These are phyloP conservation scores for Clarireedia hainanense DNA, from an alignment of 2,329 filamentous ascomycete genomes.

Conservation along the genomic window DNA sequence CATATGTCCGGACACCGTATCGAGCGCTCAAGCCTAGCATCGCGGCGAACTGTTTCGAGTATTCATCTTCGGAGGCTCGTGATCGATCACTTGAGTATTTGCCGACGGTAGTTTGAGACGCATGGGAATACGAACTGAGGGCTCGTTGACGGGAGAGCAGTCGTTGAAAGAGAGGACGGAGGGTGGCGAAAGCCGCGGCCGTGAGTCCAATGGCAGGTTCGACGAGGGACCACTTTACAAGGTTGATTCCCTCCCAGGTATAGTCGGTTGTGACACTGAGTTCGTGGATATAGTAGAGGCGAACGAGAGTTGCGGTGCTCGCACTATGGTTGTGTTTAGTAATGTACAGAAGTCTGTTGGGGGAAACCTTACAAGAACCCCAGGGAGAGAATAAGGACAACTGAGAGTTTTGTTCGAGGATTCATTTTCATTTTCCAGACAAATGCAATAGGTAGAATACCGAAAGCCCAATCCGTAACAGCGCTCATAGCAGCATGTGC, in stretches of 20 bases:
- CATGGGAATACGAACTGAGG: not conserved
- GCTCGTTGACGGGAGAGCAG: conserved; percentile 15
- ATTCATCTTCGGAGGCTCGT: not conserved
- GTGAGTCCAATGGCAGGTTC: conserved; percentile 36
- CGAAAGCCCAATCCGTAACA: conserved; percentile 26
- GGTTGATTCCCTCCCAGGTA: conserved; percentile 35
- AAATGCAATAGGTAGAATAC: conserved; percentile 25
- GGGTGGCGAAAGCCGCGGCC: conserved; percentile 34
- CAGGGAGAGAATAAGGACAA: conserved; percentile 29
- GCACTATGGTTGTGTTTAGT: conserved; percentile 26
- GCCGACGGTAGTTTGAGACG: not conserved
- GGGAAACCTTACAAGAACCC: conserved; percentile 33
- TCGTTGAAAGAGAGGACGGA: conserved; percentile 31
- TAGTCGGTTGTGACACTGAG: conserved; percentile 32
- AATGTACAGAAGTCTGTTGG: not conserved
- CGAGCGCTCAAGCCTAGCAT: conserved; percentile 1
- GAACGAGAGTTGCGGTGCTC: conserved; percentile 36
- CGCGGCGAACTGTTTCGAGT: not conserved
- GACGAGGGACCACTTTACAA: conserved; percentile 38
- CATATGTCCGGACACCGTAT: conserved; percentile 1
- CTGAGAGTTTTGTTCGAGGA: conserved; percentile 27
- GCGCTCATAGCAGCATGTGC: conserved; percentile 24
- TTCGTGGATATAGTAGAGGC: conserved; percentile 35
- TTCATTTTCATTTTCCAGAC: conserved; percentile 26
- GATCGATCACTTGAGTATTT: not conserved